Evolutionary conservation across 495 filamentous ascomycete species (phyloP), one percentile per base, ranked within the genome.

Genomic region (Annulohypoxylon moriforme): DNA sequence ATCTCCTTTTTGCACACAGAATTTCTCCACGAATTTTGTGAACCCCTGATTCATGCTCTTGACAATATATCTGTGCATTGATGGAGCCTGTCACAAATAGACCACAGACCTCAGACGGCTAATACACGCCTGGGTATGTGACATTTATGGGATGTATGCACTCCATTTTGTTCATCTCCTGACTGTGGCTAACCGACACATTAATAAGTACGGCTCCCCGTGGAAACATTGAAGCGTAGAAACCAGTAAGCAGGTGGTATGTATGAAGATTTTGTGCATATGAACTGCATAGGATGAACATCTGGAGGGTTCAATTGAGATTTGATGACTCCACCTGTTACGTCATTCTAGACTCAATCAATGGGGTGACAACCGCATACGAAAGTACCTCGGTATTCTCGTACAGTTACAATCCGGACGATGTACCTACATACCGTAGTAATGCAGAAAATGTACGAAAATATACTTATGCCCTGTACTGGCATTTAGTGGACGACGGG

Each of bases 301-400:
- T 31, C 44, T 60, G 25, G 40, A 60, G 44, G 53, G 64, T 60
- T 68, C 27, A 68, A 72, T 68, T 68, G 65, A 65, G 58, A 72
- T 63, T 53, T 60, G 61, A 69, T 58, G 61, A 65, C 71, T 69
- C 71, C 71, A 73, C 71, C 36, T 22, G 27, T 11, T 73, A 73
- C 71, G 71, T 73, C 71, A 73, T 73, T 46, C 27, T 22, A 42
- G 9, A 50, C 61, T 64, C 42, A 60, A 57, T 52, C 33, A 66
- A 71, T 60, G 46, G 60, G 64, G 53, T 50, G 47, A 61, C 53
- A 20, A 42, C 63, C 49, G 57, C 44, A 63, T 47, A 18, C 40
- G 27, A 61, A 38, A 49, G 66, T 68, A 62, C 42, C 60, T 56
- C 52, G 31, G 18, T 58, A 34, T 22, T 40, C 9, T 40, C 18